Percentiles rank a stretch among this genome's conserved stretches.
phyloP scores from a whole-genome alignment of 805 yeast species.

The Millerago galiae region DNA sequence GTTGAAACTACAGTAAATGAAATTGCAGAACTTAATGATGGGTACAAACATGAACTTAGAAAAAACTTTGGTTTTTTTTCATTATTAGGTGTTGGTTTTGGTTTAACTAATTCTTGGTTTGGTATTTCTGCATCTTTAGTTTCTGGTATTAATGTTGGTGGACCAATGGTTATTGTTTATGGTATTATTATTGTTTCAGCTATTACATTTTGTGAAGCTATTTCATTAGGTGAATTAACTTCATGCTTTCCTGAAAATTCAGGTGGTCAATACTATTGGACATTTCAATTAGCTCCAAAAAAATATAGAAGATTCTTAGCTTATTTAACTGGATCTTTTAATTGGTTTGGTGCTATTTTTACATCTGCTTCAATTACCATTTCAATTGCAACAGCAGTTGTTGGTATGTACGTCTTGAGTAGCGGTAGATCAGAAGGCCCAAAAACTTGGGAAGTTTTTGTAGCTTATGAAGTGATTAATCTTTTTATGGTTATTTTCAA shows the following conservation, averaged over 20 bases:
- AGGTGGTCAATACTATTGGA: slow-evolving; percentile 58
- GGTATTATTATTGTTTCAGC: slow-evolving; percentile 47
- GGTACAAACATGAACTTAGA: slow-evolving; percentile 13
- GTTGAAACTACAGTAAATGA: slow-evolving; percentile 5
- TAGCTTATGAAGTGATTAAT: slow-evolving; percentile 41
- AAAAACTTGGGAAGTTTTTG: slow-evolving; percentile 49
- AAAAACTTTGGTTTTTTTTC: slow-evolving; percentile 38
- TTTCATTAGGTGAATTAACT: slow-evolving; percentile 46
- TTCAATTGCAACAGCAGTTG: slow-evolving; percentile 43
- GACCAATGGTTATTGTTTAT: slow-evolving; percentile 50
- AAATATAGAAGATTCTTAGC: slow-evolving; percentile 33
- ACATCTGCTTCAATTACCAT: slow-evolving; percentile 56
- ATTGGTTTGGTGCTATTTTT: slow-evolving; percentile 56
- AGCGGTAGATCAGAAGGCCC: slow-evolving; percentile 28
- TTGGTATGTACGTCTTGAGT: slow-evolving; percentile 42
- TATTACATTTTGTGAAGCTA: slow-evolving; percentile 41
- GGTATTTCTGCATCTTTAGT: slow-evolving; percentile 52
- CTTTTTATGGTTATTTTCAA: slow-evolving; percentile 39
- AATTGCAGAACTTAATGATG: slow-evolving; percentile 1
- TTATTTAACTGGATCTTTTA: slow-evolving; percentile 54
- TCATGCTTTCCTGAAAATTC: slow-evolving; percentile 47
- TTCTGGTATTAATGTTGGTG: slow-evolving; percentile 51
- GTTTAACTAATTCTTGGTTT: slow-evolving; percentile 56
- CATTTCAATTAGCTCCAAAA: slow-evolving; percentile 45
- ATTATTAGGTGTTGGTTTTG: slow-evolving; percentile 52